phyloP scores from a whole-genome alignment of 306 rosid species.

The Trichosanthes truncata region DNA sequence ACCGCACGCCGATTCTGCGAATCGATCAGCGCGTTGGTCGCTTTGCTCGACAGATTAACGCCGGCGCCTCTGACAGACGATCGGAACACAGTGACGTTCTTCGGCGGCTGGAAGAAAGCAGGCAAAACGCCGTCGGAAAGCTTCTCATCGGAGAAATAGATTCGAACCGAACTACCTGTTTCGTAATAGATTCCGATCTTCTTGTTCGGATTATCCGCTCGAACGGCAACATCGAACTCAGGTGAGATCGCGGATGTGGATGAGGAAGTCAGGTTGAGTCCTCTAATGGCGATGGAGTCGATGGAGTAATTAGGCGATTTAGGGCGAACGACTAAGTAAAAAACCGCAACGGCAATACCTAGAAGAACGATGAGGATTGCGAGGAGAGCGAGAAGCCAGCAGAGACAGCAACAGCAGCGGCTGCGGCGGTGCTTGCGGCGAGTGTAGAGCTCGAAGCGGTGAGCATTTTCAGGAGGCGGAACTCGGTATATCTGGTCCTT shows the following conservation, averaged over 20 bases:
- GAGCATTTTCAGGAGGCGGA: constrained; percentile 68
- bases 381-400: constrained; percentile 27
- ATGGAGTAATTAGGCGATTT: constrained; percentile 49
- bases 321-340: constrained; percentile 61
- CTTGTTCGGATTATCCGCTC: constrained; percentile 50
- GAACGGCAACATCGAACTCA: constrained; percentile 32
- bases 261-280: constrained; percentile 32
- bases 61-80: constrained; percentile 34
- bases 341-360: constrained; percentile 28
- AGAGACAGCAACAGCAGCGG: constrained; percentile 37
- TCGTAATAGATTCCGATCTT: constrained; percentile 62
- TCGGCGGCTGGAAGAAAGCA: constrained; percentile 52
- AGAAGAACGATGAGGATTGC: constrained; percentile 24
- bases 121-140: constrained; percentile 53
- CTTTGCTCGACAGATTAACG: constrained; percentile 21
- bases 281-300: constrained; percentile 26
- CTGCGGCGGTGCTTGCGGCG: constrained; percentile 18
- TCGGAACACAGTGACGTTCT: constrained; percentile 42
- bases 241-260: constrained; percentile 29
- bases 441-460: constrained; percentile 33
- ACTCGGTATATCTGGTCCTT: constrained; percentile 71
- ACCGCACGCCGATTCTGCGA: constrained; percentile 35
- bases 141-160: constrained; percentile 25
- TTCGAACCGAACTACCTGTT: constrained; percentile 31
- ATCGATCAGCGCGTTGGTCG: constrained; percentile 12